Conservation (phyloP, 345 rosid genomes). For the Syzygium jambos region DNA sequence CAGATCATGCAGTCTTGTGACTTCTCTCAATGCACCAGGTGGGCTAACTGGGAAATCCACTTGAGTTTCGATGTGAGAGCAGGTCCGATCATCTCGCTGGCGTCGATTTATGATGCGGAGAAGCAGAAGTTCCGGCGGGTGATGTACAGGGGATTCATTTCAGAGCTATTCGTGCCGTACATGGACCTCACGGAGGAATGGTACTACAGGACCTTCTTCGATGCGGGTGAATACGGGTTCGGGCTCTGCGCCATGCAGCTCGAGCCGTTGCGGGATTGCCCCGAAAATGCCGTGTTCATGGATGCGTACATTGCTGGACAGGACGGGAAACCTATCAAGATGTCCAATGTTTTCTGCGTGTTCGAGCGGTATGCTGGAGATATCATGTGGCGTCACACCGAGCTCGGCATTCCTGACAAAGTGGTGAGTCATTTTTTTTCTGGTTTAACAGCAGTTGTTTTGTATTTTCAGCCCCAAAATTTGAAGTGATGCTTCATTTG, state of each 20-base stretch:
- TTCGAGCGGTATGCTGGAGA: slow-evolving; percentile 60
- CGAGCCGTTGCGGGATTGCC: slow-evolving; percentile 61
- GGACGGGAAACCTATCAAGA: slow-evolving; percentile 46
- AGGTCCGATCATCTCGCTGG: slow-evolving; percentile 49
- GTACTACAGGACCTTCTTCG: slow-evolving; percentile 78
- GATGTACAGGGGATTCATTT: slow-evolving; percentile 55
- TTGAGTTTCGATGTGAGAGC: slow-evolving; percentile 57
- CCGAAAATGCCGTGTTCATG: slow-evolving; percentile 40
- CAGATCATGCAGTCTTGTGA: not conserved
- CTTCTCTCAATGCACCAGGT: slow-evolving; percentile 12
- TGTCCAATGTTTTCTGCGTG: slow-evolving; percentile 41
- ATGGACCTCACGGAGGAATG: slow-evolving; percentile 77
- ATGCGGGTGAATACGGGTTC: slow-evolving; percentile 70
- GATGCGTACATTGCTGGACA: slow-evolving; percentile 55
- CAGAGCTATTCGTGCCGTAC: slow-evolving; percentile 81
- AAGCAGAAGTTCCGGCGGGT: slow-evolving; percentile 28
- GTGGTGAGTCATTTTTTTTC: slow-evolving; percentile 30
- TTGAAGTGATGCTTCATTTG: not conserved
- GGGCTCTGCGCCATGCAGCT: slow-evolving; percentile 48
- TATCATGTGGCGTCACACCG: slow-evolving; percentile 58
- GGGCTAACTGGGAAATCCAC: slow-evolving; percentile 80
- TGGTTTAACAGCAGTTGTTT: not conserved
- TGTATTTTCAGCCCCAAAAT: not conserved
- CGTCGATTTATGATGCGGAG: slow-evolving; percentile 38
- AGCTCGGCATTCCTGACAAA: slow-evolving; percentile 60